Conservation (phyloP, 2,329 filamentous ascomycete genomes). For the Aspergillus hortae region DNA sequence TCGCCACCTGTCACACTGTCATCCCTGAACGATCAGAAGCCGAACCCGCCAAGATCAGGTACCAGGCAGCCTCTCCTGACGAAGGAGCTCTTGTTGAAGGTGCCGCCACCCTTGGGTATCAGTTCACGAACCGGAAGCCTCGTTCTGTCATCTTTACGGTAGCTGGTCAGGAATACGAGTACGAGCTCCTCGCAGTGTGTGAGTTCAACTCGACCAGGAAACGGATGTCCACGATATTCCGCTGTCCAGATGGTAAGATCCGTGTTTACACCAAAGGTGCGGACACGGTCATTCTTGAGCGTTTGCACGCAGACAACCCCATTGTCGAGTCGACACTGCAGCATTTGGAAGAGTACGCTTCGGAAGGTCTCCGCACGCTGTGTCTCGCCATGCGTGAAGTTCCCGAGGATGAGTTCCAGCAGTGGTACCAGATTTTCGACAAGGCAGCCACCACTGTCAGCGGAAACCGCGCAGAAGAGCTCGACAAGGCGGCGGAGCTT, state of each 20-base stretch:
- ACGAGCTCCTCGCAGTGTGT: constrained; percentile 91
- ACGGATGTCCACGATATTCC: constrained; percentile 95
- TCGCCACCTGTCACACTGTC: constrained; percentile 92
- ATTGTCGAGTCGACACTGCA: constrained; percentile 85
- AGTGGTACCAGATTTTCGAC: constrained; percentile 85
- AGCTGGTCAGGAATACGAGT: constrained; percentile 70
- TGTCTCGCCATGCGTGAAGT: constrained; percentile 94
- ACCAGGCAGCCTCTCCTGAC: constrained; percentile 95
- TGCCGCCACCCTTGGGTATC: constrained; percentile 79
- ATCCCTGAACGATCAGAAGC: constrained; percentile 86
- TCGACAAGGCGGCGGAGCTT: constrained; percentile 94
- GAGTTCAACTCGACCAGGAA: constrained; percentile 98
- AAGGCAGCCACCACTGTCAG: constrained; percentile 84
- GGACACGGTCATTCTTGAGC: constrained; percentile 94
- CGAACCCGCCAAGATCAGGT: constrained; percentile 80
- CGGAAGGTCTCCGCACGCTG: constrained; percentile 88
- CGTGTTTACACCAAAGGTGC: constrained; percentile 94
- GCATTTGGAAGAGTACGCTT: constrained; percentile 97
- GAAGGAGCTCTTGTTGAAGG: constrained; percentile 96
- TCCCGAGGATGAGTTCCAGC: constrained; percentile 79
- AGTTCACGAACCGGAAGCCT: constrained; percentile 86
- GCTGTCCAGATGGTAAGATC: constrained; percentile 93
- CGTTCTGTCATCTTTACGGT: constrained; percentile 80
- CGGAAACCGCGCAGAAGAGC: constrained; percentile 86
- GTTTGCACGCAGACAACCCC: constrained; percentile 76